Evolutionary conservation across 768 basidiomycete species (phyloP).

Genomic region (Daedalea quercina): DNA sequence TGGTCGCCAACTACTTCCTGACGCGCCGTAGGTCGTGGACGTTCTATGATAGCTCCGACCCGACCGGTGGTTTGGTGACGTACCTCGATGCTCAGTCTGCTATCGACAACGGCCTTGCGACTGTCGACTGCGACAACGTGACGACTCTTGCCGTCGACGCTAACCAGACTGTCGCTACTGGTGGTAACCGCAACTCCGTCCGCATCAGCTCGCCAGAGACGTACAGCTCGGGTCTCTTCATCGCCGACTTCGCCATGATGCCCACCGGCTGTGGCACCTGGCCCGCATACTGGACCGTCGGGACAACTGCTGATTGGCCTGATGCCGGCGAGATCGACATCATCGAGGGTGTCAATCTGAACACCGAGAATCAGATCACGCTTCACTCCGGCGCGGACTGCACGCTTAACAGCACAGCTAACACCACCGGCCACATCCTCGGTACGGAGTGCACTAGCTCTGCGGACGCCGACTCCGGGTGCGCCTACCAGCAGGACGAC

Average conservation of each 20-base stretch:
- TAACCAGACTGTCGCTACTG: conserved; percentile 37
- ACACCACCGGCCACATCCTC: conserved; percentile 21
- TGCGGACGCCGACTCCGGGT: conserved; percentile 31
- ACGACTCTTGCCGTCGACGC: conserved; percentile 61
- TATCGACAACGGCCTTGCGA: conserved; percentile 46
- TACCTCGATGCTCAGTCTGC: conserved; percentile 47
- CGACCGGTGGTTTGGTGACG: conserved; percentile 64
- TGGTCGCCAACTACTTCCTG: neutral
- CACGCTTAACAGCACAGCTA: conserved; percentile 22
- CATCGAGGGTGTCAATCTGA: conserved; percentile 37
- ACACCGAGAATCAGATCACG: conserved; percentile 35
- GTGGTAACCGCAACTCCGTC: conserved; percentile 53
- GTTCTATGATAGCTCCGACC: conserved; percentile 58
- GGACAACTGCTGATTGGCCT: conserved; percentile 21
- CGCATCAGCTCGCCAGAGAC: conserved; percentile 60
- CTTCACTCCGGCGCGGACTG: conserved; percentile 35
- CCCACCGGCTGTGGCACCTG: conserved; percentile 62
- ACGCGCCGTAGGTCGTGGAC: conserved; percentile 46
- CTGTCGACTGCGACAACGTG: conserved; percentile 48
- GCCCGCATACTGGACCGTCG: conserved; percentile 49
- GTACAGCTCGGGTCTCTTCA: conserved; percentile 65
- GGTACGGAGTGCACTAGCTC: conserved; percentile 26
- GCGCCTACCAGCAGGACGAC: conserved; percentile 29
- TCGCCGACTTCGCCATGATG: conserved; percentile 66
- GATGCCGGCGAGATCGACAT: conserved; percentile 23